Evolutionary conservation across 257 asterid genomes (phyloP).

Genomic region (Solanum bulbocastanum): DNA sequence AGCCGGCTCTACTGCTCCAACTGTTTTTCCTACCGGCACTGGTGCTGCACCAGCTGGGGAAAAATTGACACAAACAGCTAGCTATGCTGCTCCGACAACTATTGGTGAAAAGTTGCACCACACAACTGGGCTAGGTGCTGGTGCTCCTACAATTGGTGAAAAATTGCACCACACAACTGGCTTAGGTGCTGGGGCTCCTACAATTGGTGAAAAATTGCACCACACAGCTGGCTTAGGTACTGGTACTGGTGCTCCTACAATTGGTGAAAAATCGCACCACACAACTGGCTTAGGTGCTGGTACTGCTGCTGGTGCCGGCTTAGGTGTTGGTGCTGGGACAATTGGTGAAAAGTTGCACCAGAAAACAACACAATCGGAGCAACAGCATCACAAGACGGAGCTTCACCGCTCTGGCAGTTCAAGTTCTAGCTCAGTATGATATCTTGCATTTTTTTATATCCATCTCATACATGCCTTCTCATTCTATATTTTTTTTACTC

Average conservation of each 20-base stretch:
- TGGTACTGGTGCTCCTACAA: background rate
- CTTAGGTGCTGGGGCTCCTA: background rate
- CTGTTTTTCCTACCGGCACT: background rate
- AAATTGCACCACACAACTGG: background rate
- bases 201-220: background rate
- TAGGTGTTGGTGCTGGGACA: background rate
- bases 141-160: background rate
- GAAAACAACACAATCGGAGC: background rate
- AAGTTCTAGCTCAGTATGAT: constrained; percentile 60
- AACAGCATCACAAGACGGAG: constrained; percentile 2
- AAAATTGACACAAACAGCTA: too few species aligned
- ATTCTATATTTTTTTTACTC: too few species aligned
- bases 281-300: background rate
- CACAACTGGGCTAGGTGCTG: background rate
- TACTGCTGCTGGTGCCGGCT: background rate
- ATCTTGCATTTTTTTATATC: background rate
- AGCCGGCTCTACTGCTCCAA: background rate
- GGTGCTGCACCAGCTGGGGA: background rate
- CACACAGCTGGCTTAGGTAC: background rate
- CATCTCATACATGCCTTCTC: background rate
- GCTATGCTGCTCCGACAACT: background rate
- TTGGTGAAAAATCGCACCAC: background rate
- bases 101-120: background rate
- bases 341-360: background rate
- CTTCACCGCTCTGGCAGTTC: constrained; percentile 48